Evolutionary conservation across 257 asterid genomes (phyloP).

Genomic region (Gentiana dahurica): DNA sequence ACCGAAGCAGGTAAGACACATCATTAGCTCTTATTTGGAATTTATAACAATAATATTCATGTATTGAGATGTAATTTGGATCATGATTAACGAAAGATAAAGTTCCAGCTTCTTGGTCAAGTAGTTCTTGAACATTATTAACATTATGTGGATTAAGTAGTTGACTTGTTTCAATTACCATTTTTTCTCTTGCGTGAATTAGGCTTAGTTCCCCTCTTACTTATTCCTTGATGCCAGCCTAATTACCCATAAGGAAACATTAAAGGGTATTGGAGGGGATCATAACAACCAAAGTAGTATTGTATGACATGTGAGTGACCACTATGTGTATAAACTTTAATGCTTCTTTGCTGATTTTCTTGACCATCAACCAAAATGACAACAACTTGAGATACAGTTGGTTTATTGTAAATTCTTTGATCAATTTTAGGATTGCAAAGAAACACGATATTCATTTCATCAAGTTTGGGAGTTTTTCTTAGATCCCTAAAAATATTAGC

Average conservation of each 20-base stretch:
- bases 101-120: not conserved
- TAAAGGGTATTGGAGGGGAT: not conserved
- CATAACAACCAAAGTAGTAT: not conserved
- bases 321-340: not conserved
- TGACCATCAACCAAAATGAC: not conserved
- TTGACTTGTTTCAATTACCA: no score
- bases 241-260: not conserved
- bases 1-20: not conserved
- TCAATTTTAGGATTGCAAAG: not conserved
- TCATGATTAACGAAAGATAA: not conserved
- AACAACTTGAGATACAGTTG: not conserved
- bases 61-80: not conserved
- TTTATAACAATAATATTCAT: not conserved
- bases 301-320: not conserved
- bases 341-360: not conserved
- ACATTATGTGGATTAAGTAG: no score
- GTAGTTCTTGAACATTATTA: not conserved
- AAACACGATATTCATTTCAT: not conserved
- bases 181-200: no score
- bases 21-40: not conserved
- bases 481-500: not conserved
- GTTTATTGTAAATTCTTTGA: not conserved
- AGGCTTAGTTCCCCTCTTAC: not conserved
- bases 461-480: not conserved
- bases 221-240: conserved; percentile 4